phyloP scores from a whole-genome alignment of 163 green algal genomes.

The Scenedesmus sp. region DNA sequence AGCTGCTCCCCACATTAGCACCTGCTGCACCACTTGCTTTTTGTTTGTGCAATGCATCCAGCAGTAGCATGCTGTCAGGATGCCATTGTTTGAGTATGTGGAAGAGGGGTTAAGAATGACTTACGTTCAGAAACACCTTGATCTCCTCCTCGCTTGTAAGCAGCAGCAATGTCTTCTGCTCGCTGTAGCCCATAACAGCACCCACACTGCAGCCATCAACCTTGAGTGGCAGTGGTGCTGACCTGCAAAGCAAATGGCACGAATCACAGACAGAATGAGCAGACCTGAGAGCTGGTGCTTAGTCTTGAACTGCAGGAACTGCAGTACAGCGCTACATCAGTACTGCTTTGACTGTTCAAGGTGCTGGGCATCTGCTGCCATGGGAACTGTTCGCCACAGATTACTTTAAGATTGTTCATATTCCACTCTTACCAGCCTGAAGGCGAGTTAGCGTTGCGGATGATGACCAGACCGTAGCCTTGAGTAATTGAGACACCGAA shows the following conservation, averaged over 20 bases:
- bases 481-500: conserved; percentile 68
- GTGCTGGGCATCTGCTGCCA: background rate
- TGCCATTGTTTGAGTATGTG: background rate
- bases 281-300: background rate
- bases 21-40: background rate
- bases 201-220: conserved; percentile 71
- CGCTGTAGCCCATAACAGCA: conserved; percentile 70
- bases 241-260: conserved; percentile 51
- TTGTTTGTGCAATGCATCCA: background rate
- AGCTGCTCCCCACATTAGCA: background rate
- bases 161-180: conserved; percentile 65
- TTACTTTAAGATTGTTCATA: background rate
- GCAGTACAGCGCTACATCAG: background rate
- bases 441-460: conserved; percentile 51
- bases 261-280: background rate
- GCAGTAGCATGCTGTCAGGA: too few relatives aligned
- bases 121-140: conserved; percentile 59
- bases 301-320: background rate
- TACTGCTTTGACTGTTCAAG: conserved; percentile 7
- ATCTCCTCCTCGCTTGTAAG: conserved; percentile 65
- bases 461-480: conserved; percentile 66
- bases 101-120: background rate
- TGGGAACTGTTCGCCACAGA: background rate
- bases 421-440: conserved; percentile 58
- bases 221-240: conserved; percentile 71